Evolutionary conservation across 495 filamentous ascomycete species (phyloP).

Genomic region (Annulohypoxylon moriforme): DNA sequence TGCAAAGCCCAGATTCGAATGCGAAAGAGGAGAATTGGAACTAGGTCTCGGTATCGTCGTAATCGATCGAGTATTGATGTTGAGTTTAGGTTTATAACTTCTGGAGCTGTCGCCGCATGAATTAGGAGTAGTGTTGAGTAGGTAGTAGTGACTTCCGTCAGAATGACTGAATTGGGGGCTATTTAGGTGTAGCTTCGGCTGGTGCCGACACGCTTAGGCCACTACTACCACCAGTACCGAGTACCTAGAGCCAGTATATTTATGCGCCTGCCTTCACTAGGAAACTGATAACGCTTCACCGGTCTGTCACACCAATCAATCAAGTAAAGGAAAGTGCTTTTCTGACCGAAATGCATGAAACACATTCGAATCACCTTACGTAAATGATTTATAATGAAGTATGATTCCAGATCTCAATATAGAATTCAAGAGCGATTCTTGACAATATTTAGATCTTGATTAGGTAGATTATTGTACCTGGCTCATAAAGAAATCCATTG

Average conservation of each 20-base stretch:
- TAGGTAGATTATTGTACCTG: too few species aligned
- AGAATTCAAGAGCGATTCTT: background rate
- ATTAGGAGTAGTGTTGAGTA: constrained; percentile 4
- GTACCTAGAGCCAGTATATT: constrained; percentile 8
- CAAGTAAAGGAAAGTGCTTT: background rate
- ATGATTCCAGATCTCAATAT: background rate
- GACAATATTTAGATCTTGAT: background rate
- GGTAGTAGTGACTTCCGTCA: constrained; percentile 2
- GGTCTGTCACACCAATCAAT: constrained; percentile 36
- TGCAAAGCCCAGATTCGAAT: background rate
- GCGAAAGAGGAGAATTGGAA: background rate
- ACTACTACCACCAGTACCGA: background rate
- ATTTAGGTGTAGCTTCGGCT: constrained; percentile 20
- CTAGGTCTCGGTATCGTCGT: background rate
- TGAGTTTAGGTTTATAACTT: constrained; percentile 31
- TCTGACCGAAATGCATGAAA: constrained; percentile 12
- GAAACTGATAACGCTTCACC: constrained; percentile 27
- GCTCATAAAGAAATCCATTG: too few species aligned
- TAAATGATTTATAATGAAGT: background rate
- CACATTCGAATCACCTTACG: background rate
- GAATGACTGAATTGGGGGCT: constrained; percentile 24
- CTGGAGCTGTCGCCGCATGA: constrained; percentile 18
- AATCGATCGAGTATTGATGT: constrained; percentile 24
- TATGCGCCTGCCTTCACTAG: constrained; percentile 1
- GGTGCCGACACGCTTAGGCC: constrained; percentile 26